Conservation (phyloP, 768 basidiomycete species). For the Pulveroboletus sp. region DNA sequence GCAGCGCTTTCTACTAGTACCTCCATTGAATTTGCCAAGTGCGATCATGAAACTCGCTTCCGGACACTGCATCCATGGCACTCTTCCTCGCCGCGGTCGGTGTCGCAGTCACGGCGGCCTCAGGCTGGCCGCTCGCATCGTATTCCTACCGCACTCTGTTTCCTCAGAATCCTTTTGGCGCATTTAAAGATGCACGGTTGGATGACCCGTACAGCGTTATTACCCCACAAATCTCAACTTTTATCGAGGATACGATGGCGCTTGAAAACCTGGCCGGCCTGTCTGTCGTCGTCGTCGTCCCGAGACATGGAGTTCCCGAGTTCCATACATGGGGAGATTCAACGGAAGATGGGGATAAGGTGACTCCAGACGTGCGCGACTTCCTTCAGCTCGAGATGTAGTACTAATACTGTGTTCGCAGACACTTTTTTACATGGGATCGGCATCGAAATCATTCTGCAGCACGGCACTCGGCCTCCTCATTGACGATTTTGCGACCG, state of each 20-base stretch:
- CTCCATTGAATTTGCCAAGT: too few relatives aligned
- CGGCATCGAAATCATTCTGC: slow-evolving; percentile 41
- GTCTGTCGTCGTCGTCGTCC: slow-evolving; percentile 28
- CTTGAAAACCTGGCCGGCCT: slow-evolving; percentile 29
- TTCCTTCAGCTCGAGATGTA: neutral
- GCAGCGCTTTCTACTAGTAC: too few relatives aligned
- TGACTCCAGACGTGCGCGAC: slow-evolving; percentile 33
- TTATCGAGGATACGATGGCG: slow-evolving; percentile 17
- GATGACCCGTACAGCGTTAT: slow-evolving; percentile 6
- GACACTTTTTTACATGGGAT: slow-evolving; percentile 39
- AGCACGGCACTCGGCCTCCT: slow-evolving; percentile 39
- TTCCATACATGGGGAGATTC: slow-evolving; percentile 34
- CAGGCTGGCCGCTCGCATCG: slow-evolving; percentile 10
- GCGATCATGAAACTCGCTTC: too few relatives aligned
- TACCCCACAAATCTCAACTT: slow-evolving; percentile 15
- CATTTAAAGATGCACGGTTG: neutral
- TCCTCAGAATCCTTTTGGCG: neutral
- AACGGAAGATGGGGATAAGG: slow-evolving; percentile 32
- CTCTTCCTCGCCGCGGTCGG: slow-evolving; percentile 4
- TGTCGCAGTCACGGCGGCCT: slow-evolving; percentile 9
- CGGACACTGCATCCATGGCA: too few relatives aligned
- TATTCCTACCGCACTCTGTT: slow-evolving; percentile 7
- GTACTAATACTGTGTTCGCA: slow-evolving; percentile 3
- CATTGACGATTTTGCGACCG: slow-evolving; percentile 38
- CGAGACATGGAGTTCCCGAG: slow-evolving; percentile 25